Conservation (phyloP, 73 alveolate genomes). For the Symbiodinium pilosum region DNA sequence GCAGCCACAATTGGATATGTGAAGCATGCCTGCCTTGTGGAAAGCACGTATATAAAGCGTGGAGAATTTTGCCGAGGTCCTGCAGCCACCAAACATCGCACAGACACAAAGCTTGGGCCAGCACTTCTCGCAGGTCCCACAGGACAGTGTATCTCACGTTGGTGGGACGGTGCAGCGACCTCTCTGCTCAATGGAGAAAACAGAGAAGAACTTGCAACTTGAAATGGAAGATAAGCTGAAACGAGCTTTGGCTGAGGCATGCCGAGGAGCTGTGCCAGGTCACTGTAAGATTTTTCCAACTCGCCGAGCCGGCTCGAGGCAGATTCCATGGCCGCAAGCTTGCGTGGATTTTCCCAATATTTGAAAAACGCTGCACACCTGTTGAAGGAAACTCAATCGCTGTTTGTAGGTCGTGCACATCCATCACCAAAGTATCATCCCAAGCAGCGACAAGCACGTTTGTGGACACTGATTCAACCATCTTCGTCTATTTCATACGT, state of each 20-base stretch:
- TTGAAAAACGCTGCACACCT: too few relatives aligned
- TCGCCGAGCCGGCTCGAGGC: constrained; percentile 19
- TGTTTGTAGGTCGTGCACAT: too few relatives aligned
- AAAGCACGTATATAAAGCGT: constrained; percentile 26
- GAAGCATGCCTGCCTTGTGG: constrained; percentile 57
- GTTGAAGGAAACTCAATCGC: too few relatives aligned
- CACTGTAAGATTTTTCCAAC: constrained; percentile 69
- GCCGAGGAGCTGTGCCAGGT: constrained; percentile 63
- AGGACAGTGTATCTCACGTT: constrained; percentile 59
- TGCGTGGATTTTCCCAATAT: too few relatives aligned
- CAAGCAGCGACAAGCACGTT: too few relatives aligned
- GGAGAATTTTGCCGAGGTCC: constrained; percentile 46
- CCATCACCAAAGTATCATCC: too few relatives aligned
- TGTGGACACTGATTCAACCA: too few relatives aligned
- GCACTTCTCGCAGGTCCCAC: constrained; percentile 73
- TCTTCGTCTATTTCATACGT: too few relatives aligned
- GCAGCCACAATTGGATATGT: too few relatives aligned
- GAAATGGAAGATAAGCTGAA: too few relatives aligned
- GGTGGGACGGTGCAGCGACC: constrained; percentile 85
- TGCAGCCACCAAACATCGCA: not conserved
- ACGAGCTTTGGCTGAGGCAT: too few relatives aligned
- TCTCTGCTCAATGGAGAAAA: not conserved
- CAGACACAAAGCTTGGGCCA: not conserved
- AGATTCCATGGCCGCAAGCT: not conserved
- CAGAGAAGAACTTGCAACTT: too few relatives aligned